Conservation (phyloP, 2,329 filamentous ascomycete genomes). For the Aspergillus pseudonomiae region DNA sequence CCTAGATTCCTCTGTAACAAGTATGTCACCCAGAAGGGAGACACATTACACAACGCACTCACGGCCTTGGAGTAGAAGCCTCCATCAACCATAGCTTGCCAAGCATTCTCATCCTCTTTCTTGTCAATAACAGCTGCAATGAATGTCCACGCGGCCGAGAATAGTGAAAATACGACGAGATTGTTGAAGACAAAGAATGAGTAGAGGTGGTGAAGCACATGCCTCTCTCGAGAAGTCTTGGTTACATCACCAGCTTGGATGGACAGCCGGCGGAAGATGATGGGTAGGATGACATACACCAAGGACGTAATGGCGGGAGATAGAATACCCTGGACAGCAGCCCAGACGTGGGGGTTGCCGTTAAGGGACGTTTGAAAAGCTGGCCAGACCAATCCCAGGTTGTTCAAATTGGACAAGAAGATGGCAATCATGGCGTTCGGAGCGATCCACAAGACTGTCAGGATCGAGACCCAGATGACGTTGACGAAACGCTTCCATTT, state of each 20-base stretch:
- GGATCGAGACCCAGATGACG: conserved; percentile 76
- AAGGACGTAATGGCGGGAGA: conserved; percentile 86
- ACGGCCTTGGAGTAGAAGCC: conserved; percentile 68
- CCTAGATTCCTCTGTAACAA: conserved; percentile 90
- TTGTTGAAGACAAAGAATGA: conserved; percentile 99
- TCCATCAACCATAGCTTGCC: conserved; percentile 68
- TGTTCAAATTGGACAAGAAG: conserved; percentile 83
- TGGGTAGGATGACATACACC: conserved; percentile 83
- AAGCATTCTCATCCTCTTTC: conserved; percentile 63
- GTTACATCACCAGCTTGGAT: conserved; percentile 84
- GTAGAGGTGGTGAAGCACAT: conserved; percentile 88
- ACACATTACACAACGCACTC: conserved; percentile 75
- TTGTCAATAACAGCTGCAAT: conserved; percentile 65
- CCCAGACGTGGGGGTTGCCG: conserved; percentile 70
- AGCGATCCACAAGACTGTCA: conserved; percentile 85
- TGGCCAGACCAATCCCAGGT: conserved; percentile 78
- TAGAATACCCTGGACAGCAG: conserved; percentile 86
- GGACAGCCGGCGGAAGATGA: conserved; percentile 85
- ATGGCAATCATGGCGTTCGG: conserved; percentile 94
- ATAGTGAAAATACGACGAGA: conserved; percentile 88
- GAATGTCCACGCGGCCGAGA: conserved; percentile 79
- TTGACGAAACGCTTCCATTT: conserved; percentile 76
- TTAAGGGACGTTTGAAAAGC: conserved; percentile 70
- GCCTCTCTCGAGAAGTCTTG: conserved; percentile 88
- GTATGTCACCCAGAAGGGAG: conserved; percentile 93